These are phyloP conservation scores for Pholiota conissans DNA, from an alignment of 768 basidiomycete species.

Conservation along the genomic window DNA sequence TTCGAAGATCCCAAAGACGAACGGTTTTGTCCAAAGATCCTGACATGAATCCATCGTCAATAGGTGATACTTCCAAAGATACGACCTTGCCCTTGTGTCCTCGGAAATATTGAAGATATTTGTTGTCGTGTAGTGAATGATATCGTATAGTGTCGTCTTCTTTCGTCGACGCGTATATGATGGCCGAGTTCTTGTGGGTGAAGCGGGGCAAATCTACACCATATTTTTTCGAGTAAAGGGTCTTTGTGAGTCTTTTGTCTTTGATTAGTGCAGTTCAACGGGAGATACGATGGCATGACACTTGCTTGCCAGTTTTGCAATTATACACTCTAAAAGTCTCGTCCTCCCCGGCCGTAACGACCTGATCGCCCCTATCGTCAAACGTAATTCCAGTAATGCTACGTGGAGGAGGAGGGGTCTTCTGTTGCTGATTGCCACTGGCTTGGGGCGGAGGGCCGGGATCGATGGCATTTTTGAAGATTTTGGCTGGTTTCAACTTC, in stretches of 20 bases:
- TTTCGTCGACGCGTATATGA: conserved; percentile 92
- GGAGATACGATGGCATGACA: conserved; percentile 25
- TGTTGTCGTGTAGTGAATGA: conserved; percentile 95
- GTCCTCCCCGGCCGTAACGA: conserved; percentile 89
- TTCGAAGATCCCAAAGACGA: conserved; percentile 91
- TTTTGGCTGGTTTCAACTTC: conserved; percentile 85
- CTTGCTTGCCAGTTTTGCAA: conserved; percentile 92
- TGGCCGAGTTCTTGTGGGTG: conserved; percentile 85
- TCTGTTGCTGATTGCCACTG: conserved; percentile 26
- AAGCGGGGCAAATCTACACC: conserved; percentile 94
- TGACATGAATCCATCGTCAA: conserved; percentile 95
- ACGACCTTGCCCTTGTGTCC: conserved; percentile 90
- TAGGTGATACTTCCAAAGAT: conserved; percentile 88
- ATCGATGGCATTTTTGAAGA: conserved; percentile 81
- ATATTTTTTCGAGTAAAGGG: conserved; percentile 92
- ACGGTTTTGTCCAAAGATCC: conserved; percentile 94
- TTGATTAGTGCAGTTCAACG: conserved; percentile 15
- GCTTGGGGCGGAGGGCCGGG: conserved; percentile 41
- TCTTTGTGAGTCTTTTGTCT: conserved; percentile 64
- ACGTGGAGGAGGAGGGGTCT: conserved; percentile 49
- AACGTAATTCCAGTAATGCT: conserved; percentile 90
- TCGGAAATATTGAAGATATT: conserved; percentile 92
- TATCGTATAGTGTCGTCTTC: conserved; percentile 95
- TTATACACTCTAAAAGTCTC: conserved; percentile 90
- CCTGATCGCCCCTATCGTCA: conserved; percentile 85